phyloP scores from a whole-genome alignment of 345 rosid species.

The Camelina laxa region DNA sequence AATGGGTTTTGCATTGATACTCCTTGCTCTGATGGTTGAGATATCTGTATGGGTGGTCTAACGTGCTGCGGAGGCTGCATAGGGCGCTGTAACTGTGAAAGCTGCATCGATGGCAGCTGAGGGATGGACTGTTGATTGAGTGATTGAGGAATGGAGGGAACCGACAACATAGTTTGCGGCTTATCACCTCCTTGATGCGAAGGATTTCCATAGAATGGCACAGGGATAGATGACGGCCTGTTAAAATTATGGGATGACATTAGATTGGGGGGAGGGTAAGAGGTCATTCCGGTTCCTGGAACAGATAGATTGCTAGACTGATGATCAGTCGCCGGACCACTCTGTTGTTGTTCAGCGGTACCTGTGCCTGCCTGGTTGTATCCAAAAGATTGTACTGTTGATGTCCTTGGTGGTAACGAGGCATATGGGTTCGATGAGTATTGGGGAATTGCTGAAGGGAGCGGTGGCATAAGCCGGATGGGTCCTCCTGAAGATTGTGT shows the following conservation, averaged over 20 bases:
- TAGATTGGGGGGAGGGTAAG: constrained; percentile 66
- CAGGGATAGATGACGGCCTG: constrained; percentile 69
- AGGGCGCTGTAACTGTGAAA: constrained; percentile 76
- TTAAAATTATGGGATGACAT: constrained; percentile 71
- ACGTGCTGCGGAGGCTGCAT: constrained; percentile 86
- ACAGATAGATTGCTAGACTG: constrained; percentile 60
- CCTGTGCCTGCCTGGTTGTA: constrained; percentile 64
- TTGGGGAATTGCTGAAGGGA: constrained; percentile 86
- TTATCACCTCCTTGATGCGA: constrained; percentile 70
- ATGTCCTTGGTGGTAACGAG: constrained; percentile 59
- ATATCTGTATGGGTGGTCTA: constrained; percentile 66
- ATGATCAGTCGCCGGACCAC: constrained; percentile 56
- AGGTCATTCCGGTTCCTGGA: constrained; percentile 56
- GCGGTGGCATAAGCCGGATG: constrained; percentile 78
- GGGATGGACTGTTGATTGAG: constrained; percentile 54
- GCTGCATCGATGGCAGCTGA: constrained; percentile 83
- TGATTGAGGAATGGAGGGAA: constrained; percentile 59
- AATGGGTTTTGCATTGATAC: constrained; percentile 57
- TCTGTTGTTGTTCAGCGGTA: constrained; percentile 59
- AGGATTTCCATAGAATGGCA: constrained; percentile 58
- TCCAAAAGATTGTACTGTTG: constrained; percentile 60
- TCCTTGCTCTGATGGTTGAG: constrained; percentile 73
- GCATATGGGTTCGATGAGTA: constrained; percentile 78
- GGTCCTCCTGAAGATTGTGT: constrained; percentile 73
- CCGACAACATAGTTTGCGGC: constrained; percentile 56